Evolutionary conservation across 768 basidiomycete species (phyloP).

Genomic region (Psilocybe subaeruginosa): DNA sequence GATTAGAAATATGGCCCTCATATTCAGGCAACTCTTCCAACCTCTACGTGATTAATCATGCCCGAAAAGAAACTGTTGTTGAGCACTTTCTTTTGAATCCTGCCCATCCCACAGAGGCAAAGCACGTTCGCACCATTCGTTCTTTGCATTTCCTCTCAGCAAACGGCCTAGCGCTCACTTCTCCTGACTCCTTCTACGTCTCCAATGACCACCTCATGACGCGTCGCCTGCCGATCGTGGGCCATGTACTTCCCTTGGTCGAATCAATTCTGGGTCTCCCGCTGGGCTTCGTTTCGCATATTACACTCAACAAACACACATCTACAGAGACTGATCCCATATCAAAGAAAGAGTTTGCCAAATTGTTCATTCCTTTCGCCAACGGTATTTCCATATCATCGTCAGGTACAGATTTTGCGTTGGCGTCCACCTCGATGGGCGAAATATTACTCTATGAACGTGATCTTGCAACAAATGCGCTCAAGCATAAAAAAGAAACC

Average conservation of each 20-base stretch:
- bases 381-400: conserved; percentile 71
- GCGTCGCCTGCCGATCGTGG: conserved; percentile 58
- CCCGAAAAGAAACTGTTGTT: conserved; percentile 58
- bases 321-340: conserved; percentile 26
- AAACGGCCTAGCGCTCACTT: conserved; percentile 68
- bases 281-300: conserved; percentile 59
- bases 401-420: conserved; percentile 49
- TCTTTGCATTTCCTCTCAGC: conserved; percentile 64
- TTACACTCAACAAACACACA: conserved; percentile 40
- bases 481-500: conserved; percentile 36
- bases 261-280: conserved; percentile 64
- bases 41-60: conserved; percentile 74
- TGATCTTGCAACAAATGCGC: conserved; percentile 43
- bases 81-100: conserved; percentile 69
- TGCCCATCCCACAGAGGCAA: conserved; percentile 42
- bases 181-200: conserved; percentile 70
- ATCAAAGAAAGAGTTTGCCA: conserved; percentile 39
- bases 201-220: conserved; percentile 75
- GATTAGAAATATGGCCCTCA: conserved; percentile 61
- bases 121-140: conserved; percentile 61
- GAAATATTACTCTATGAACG: conserved; percentile 56
- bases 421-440: conserved; percentile 55
- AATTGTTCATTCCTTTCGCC: conserved; percentile 60
- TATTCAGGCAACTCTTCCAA: conserved; percentile 49
- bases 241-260: conserved; percentile 49